A percentile compares a stretch with the other conserved stretches of the same genome.
Conservation (phyloP, 2,329 filamentous ascomycete species). For the Chrysosporium queenslandicum region DNA sequence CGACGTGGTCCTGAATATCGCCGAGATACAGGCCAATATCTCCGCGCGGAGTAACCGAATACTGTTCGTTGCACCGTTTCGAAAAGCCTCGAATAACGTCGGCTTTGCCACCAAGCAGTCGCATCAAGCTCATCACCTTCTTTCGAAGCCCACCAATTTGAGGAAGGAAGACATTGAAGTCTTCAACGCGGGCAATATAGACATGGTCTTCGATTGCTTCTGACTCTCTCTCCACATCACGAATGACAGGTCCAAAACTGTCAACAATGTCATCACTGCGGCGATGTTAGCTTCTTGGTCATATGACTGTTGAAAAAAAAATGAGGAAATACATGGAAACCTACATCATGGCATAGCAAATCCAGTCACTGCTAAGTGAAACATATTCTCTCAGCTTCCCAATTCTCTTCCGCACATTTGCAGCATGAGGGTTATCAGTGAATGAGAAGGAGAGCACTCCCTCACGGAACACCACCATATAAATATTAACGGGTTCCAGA, state of each 20-base stretch:
- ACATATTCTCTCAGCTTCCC: slow-evolving; percentile 90
- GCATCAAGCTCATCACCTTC: slow-evolving; percentile 86
- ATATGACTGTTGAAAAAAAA: background rate
- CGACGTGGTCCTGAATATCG: slow-evolving; percentile 97
- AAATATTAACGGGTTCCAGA: slow-evolving; percentile 90
- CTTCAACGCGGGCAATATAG: slow-evolving; percentile 80
- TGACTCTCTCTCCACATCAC: slow-evolving; percentile 74
- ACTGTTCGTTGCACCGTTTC: slow-evolving; percentile 97
- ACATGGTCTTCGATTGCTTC: slow-evolving; percentile 93
- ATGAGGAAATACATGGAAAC: slow-evolving; percentile 27
- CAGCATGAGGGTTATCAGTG: slow-evolving; percentile 72
- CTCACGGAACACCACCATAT: slow-evolving; percentile 92
- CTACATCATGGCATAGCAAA: slow-evolving; percentile 95
- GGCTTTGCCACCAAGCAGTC: slow-evolving; percentile 91
- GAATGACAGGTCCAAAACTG: slow-evolving; percentile 82
- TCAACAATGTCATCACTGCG: slow-evolving; percentile 89
- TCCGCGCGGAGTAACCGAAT: slow-evolving; percentile 86
- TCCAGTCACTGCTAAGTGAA: slow-evolving; percentile 91
- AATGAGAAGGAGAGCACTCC: slow-evolving; percentile 94
- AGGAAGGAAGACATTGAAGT: slow-evolving; percentile 76
- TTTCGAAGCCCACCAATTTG: slow-evolving; percentile 85
- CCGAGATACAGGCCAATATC: slow-evolving; percentile 94
- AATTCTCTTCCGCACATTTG: slow-evolving; percentile 84
- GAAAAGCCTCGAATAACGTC: slow-evolving; percentile 96
- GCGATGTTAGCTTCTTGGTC: slow-evolving; percentile 23